These are phyloP conservation scores for Solidago caesia DNA, from an alignment of 129 eudicot genomes.

Conservation along the genomic window DNA sequence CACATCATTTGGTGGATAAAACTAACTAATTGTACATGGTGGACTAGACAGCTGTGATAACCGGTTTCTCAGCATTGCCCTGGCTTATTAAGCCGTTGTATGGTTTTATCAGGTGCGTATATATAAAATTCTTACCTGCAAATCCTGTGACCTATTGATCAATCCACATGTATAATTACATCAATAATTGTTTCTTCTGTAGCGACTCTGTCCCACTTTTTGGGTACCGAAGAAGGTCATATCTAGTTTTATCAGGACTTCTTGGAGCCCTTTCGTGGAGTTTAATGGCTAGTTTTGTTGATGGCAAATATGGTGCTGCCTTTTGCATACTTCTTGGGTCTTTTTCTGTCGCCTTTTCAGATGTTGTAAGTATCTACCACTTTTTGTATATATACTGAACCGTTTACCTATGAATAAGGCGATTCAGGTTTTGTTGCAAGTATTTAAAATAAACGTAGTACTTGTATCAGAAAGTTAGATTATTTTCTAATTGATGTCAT, in stretches of 20 bases:
- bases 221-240: constrained; percentile 98
- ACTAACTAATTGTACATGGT: constrained; percentile 46
- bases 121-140: constrained; percentile 9
- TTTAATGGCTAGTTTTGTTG: constrained; percentile 87
- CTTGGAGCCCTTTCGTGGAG: constrained; percentile 98
- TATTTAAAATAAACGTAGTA: no score
- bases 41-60: constrained; percentile 96
- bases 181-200: constrained; percentile 22
- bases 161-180: constrained; percentile 16
- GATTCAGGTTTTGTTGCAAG: background rate
- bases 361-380: constrained; percentile 70
- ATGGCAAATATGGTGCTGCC: constrained; percentile 81
- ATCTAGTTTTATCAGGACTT: constrained; percentile 89
- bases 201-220: constrained; percentile 97
- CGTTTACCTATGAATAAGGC: background rate
- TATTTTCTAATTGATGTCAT: no score
- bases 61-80: constrained; percentile 88
- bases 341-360: constrained; percentile 98
- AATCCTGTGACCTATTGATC: constrained; percentile 12
- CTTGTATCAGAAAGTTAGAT: no score
- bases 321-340: constrained; percentile 91
- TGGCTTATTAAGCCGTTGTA: constrained; percentile 98
- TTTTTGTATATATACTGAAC: background rate
- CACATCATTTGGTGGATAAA: constrained; percentile 8
- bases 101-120: constrained; percentile 91